These are phyloP conservation scores for Tremella fuciformis DNA, from an alignment of 768 basidiomycete species.

Conservation along the genomic window DNA sequence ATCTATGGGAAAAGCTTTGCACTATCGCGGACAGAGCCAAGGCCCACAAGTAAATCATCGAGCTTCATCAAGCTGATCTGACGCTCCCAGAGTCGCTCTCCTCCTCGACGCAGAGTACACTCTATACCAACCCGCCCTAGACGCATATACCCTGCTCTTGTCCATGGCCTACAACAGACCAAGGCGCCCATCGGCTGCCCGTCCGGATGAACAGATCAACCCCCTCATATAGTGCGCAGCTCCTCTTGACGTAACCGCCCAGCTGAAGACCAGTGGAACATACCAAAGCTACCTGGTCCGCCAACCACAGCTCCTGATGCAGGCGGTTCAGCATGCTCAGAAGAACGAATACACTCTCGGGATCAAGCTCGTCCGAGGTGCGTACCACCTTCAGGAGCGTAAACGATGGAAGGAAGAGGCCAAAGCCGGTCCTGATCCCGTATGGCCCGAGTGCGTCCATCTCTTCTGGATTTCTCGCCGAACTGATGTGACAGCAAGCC, in stretches of 20 bases:
- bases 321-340: constrained; percentile 65
- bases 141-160: constrained; percentile 70
- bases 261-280: constrained; percentile 61
- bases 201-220: constrained; percentile 21
- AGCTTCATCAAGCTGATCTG: background rate
- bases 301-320: constrained; percentile 66
- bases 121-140: constrained; percentile 69
- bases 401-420: constrained; percentile 47
- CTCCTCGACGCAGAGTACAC: constrained; percentile 81
- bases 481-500: constrained; percentile 30
- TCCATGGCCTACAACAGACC: constrained; percentile 71
- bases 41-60: constrained; percentile 44
- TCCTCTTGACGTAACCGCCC: constrained; percentile 1
- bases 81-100: constrained; percentile 62
- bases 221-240: constrained; percentile 41
- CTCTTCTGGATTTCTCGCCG: too few relatives aligned
- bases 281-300: constrained; percentile 84
- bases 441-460: constrained; percentile 46
- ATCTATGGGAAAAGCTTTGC: constrained; percentile 63
- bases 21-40: constrained; percentile 66
- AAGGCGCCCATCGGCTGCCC: background rate
- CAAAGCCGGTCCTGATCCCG: constrained; percentile 44
- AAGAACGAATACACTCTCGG: constrained; percentile 70
- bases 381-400: constrained; percentile 76
- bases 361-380: constrained; percentile 88